phyloP scores from a whole-genome alignment of 2,329 filamentous ascomycete species.

The Ceratocystis harringtonii region DNA sequence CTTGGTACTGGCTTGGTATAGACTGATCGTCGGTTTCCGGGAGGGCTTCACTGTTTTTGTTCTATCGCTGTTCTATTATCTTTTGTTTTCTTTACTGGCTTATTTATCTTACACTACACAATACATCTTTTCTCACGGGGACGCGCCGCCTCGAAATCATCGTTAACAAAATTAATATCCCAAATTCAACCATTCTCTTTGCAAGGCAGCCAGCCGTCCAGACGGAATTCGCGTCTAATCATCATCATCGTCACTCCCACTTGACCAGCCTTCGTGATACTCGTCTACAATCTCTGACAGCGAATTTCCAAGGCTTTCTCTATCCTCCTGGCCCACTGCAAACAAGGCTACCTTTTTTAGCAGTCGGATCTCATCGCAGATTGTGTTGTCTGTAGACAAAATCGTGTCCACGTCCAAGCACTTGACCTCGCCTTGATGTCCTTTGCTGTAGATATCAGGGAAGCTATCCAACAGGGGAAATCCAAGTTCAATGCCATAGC shows the following conservation, averaged over 20 bases:
- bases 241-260: slow-evolving; percentile 56
- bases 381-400: slow-evolving; percentile 58
- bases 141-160: neutral
- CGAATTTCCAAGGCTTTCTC: slow-evolving; percentile 68
- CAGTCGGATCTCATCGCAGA: slow-evolving; percentile 52
- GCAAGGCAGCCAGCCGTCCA: neutral
- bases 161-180: neutral
- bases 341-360: slow-evolving; percentile 50
- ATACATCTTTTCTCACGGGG: slow-evolving; percentile 3
- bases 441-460: slow-evolving; percentile 51
- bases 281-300: slow-evolving; percentile 72
- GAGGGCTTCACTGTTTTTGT: neutral
- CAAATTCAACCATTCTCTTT: neutral
- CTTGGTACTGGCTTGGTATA: neutral
- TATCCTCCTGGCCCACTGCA: slow-evolving; percentile 56
- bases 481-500: slow-evolving; percentile 38
- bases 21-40: neutral
- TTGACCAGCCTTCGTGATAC: slow-evolving; percentile 78
- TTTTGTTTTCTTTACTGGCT: neutral
- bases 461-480: slow-evolving; percentile 77
- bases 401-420: slow-evolving; percentile 38
- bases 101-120: slow-evolving; percentile 6
- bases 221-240: slow-evolving; percentile 27
- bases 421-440: slow-evolving; percentile 14
- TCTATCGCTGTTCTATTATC: neutral